These are phyloP conservation scores for Saccharomycopsis hybrid DNA, from an alignment of 1,139 yeast genomes.

Conservation along the genomic window DNA sequence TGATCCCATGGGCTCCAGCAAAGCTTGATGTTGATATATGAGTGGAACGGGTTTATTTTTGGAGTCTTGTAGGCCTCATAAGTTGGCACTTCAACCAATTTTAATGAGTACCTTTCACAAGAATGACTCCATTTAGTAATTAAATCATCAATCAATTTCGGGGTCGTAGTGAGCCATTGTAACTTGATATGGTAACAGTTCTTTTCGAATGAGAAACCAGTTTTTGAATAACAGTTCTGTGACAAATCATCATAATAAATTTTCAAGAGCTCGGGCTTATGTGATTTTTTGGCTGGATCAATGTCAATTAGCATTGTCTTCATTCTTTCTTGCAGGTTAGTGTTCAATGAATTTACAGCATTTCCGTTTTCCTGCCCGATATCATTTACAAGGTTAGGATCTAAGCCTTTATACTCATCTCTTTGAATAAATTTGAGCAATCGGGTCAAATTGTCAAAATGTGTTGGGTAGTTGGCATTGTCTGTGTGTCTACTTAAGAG, in stretches of 20 bases:
- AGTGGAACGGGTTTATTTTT: constrained; percentile 75
- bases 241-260: constrained; percentile 87
- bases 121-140: constrained; percentile 73
- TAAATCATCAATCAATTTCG: constrained; percentile 84
- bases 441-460: constrained; percentile 13
- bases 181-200: constrained; percentile 87
- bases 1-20: constrained; percentile 65
- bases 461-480: neutral
- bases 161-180: constrained; percentile 91
- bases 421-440: constrained; percentile 12
- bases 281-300: constrained; percentile 67
- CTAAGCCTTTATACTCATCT: constrained; percentile 10
- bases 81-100: constrained; percentile 92
- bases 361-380: neutral
- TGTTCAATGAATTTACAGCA: neutral
- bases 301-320: constrained; percentile 64
- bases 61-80: constrained; percentile 78
- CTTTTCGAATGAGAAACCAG: constrained; percentile 32
- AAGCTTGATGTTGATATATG: constrained; percentile 63
- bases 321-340: constrained; percentile 37
- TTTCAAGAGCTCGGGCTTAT: constrained; percentile 68
- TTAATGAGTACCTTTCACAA: constrained; percentile 81
- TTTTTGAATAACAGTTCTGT: constrained; percentile 49
- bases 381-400: neutral
- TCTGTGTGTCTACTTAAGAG: neutral